A percentile compares a stretch with the other conserved stretches of the same genome.
Evolutionary conservation across 2,329 filamentous ascomycete genomes (phyloP).

Genomic region (Penicillium sp.): DNA sequence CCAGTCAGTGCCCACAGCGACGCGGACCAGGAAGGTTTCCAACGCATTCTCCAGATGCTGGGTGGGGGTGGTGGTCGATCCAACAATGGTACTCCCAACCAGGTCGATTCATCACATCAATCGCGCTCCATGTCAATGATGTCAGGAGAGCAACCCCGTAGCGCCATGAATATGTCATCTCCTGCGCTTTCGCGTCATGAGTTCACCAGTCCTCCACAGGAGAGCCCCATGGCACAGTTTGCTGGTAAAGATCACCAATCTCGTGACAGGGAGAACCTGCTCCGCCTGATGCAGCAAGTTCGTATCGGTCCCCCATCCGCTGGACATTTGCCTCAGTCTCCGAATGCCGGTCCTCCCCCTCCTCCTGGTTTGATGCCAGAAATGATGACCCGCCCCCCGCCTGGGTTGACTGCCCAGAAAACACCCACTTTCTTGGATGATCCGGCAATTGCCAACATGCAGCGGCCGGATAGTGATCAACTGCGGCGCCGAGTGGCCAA

Average conservation of each 20-base stretch:
- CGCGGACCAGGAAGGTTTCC: slow-evolving; percentile 82
- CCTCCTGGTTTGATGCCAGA: slow-evolving; percentile 39
- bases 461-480: slow-evolving; percentile 38
- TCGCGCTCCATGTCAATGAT: slow-evolving; percentile 31
- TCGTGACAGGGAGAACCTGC: slow-evolving; percentile 78
- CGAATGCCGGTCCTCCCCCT: slow-evolving; percentile 30
- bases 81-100: slow-evolving; percentile 46
- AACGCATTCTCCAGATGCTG: slow-evolving; percentile 78
- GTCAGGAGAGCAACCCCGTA: slow-evolving; percentile 31
- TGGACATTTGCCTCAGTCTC: slow-evolving; percentile 29
- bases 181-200: slow-evolving; percentile 34
- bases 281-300: slow-evolving; percentile 74
- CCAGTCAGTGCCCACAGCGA: slow-evolving; percentile 48
- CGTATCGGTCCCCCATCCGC: slow-evolving; percentile 32
- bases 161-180: slow-evolving; percentile 28
- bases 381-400: slow-evolving; percentile 34
- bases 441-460: slow-evolving; percentile 44
- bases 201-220: slow-evolving; percentile 31
- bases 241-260: slow-evolving; percentile 41
- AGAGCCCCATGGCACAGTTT: slow-evolving; percentile 31
- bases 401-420: slow-evolving; percentile 37
- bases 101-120: slow-evolving; percentile 32
- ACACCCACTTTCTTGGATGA: slow-evolving; percentile 43
- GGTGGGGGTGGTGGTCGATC: slow-evolving; percentile 59
- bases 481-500: slow-evolving; percentile 40